Conservation (phyloP, 2,329 filamentous ascomycete genomes). For the Fusarium equiseti region DNA sequence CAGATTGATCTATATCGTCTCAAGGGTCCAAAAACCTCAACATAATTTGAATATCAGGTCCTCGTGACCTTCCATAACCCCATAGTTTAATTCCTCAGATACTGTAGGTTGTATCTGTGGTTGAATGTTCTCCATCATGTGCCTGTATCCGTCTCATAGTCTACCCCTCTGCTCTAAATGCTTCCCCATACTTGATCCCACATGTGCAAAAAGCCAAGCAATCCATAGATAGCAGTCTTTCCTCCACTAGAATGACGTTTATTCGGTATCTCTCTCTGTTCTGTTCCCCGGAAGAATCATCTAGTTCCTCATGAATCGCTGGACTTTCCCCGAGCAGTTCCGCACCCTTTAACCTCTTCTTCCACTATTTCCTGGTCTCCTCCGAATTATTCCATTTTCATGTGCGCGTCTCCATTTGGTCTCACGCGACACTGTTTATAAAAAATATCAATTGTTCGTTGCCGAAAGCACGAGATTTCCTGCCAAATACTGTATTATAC, state of each 20-base stretch:
- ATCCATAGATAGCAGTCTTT: slow-evolving; percentile 5
- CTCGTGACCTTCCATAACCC: slow-evolving; percentile 1
- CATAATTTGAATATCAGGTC: background rate
- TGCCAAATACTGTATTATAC: slow-evolving; percentile 23
- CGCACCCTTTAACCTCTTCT: slow-evolving; percentile 34
- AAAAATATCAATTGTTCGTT: slow-evolving; percentile 14
- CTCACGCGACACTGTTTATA: slow-evolving; percentile 27
- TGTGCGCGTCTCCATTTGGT: slow-evolving; percentile 27
- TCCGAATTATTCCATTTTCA: slow-evolving; percentile 28
- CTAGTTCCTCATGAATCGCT: slow-evolving; percentile 34
- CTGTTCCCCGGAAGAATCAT: slow-evolving; percentile 25
- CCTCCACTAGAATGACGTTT: slow-evolving; percentile 43
- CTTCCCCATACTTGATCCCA: slow-evolving; percentile 44
- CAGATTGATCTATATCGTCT: background rate
- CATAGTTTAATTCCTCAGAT: slow-evolving; percentile 14
- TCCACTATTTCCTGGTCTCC: slow-evolving; percentile 10
- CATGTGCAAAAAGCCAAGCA: slow-evolving; percentile 23
- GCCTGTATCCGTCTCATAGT: slow-evolving; percentile 4
- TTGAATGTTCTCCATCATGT: slow-evolving; percentile 37
- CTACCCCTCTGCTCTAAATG: slow-evolving; percentile 22
- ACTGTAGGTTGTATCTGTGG: slow-evolving; percentile 24
- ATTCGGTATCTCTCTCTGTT: slow-evolving; percentile 5
- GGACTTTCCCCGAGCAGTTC: slow-evolving; percentile 37
- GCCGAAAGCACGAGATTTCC: slow-evolving; percentile 3
- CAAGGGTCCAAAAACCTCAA: background rate